Evolutionary conservation across 345 rosid genomes (phyloP), one percentile per base, ranked within the genome.

Genomic region (Euphorbia pulcherrima): DNA sequence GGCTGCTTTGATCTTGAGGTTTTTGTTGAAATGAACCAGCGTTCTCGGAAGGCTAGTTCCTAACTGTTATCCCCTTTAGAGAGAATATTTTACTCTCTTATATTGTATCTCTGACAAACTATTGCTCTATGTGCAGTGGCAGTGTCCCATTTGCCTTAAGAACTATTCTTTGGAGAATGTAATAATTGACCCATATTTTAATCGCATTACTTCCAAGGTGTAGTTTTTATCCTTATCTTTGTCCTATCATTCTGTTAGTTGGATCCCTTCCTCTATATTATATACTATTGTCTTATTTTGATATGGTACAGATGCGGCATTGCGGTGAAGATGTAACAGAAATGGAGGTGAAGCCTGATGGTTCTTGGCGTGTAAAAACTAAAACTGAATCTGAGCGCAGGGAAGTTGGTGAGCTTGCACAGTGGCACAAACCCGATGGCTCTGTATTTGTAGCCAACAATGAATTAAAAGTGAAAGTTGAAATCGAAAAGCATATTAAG

Each of bases 1-100:
- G 97, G 96, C 26, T 87, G 99, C 75, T 94, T 94, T 73, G 97
- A 94, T 83, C 93, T 94, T 67, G 95, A 94, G 13, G 92, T 92
- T 64, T 94, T 92, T 81, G 97, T 94, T 71, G 96, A 94, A 81
- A 68, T 94, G 79, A 94, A 91, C 82, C 92, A 91, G 82, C 96
- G 99, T 39, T 88, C 97, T 75, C 85, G 97, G 81, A 94, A 94
- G 97, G 99, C 83, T 83, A 74, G 90, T 70, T 57, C 55, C 60
- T 70, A 46, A 46, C 63, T 48, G 18, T 50, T 29, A 55, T 52
- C 33, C 23, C 56, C 26, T n/a, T 16, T 28, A 24, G 4, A 10
- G 6, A 20, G 18, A 44, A 35, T 24, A 5, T 51, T 71, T 20
- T 50, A 23, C 55, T 17, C 21, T 52, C 21, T 53, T 68, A 41